phyloP scores from a whole-genome alignment of 2,329 filamentous ascomycete species.

The Parascedosporium putredinis region DNA sequence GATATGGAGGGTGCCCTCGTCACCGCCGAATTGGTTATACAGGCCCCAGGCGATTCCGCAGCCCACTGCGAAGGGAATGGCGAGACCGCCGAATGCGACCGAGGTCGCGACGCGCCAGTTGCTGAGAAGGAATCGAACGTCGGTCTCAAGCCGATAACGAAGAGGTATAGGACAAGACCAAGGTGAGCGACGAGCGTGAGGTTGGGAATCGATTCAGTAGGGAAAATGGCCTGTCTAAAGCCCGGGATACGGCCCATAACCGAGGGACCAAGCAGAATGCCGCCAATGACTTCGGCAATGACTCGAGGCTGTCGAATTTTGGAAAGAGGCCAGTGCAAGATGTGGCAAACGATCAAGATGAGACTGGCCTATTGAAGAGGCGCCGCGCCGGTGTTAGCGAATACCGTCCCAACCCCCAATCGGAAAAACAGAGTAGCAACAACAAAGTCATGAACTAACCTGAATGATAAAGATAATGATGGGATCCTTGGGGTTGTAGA shows the following conservation, averaged over 20 bases:
- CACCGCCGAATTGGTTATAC: slow-evolving; percentile 57
- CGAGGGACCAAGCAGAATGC: slow-evolving; percentile 75
- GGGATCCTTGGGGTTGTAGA: slow-evolving; percentile 60
- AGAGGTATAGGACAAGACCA: slow-evolving; percentile 75
- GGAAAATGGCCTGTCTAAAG: slow-evolving; percentile 70
- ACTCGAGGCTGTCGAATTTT: slow-evolving; percentile 71
- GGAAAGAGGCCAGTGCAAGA: slow-evolving; percentile 64
- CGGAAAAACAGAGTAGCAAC: background rate
- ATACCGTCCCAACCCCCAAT: background rate
- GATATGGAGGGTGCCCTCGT: slow-evolving; percentile 28
- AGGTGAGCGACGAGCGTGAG: slow-evolving; percentile 72
- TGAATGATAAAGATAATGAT: slow-evolving; percentile 71
- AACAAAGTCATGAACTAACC: slow-evolving; percentile 22
- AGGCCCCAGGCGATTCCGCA: slow-evolving; percentile 72
- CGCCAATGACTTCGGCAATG: slow-evolving; percentile 77
- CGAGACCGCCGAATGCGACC: slow-evolving; percentile 71
- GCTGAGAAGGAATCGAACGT: slow-evolving; percentile 62
- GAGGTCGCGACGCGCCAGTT: slow-evolving; percentile 74
- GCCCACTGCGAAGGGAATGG: slow-evolving; percentile 72
- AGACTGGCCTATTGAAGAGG: slow-evolving; percentile 26
- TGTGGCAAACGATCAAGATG: slow-evolving; percentile 35
- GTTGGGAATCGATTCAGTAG: slow-evolving; percentile 60
- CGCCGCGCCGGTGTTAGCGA: slow-evolving; percentile 7
- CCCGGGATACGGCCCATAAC: slow-evolving; percentile 79
- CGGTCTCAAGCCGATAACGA: slow-evolving; percentile 84